Evolutionary conservation across 1,284 basidiomycete genomes (phyloP), one percentile per base, ranked within the genome.

Genomic region (Heterobasidion annosum): DNA sequence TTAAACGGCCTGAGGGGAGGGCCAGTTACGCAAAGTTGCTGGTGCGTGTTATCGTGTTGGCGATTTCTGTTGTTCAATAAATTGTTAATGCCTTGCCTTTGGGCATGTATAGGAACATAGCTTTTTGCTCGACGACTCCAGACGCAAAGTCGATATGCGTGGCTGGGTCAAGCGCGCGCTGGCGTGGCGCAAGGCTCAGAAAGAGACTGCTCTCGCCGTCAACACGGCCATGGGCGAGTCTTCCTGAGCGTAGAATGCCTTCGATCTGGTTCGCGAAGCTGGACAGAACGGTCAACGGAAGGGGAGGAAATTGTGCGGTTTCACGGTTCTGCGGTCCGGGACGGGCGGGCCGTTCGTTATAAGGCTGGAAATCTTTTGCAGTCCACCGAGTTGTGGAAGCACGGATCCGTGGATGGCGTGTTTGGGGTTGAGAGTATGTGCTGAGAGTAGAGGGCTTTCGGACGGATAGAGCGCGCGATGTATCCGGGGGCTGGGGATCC

Each of bases 1-100:
- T 81, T 61, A 95, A 95, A 71, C 78, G 85, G 55, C 88, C 93
- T 0, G 78, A 83, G 50, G 74, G 76, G 50, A 75, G 96, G 51
- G 91, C 93, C 12, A 93, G 83, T 0, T 99, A 98, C 67, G 79
- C 82, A 18, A 82, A 95, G 63, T 72, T 98, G 54, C 73, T 98
- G 56, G 86, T 82, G 54, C 64, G 81, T 69, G 10, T 12, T 33
- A 50, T 52, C 25, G 42, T 45, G 51, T 16, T 13, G 33, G 37
- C 8, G 3, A 40, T 40, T 32, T 25, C 37, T 37, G 1, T 32
- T 33, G 18, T 1, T 15, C 43, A 16, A 43, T 1, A 25, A 25
- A 3, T 10, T 15, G 37, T 48, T 19, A 50, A 16, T 19, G 34
- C 12, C 15, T 52, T 65, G 42, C 56, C 8, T 48, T 13, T 34